Percentiles rank a stretch among this genome's conserved stretches.
Evolutionary conservation across 371 early-diverging fungal genomes (phyloP).

Genomic region (Rhizopus arrhizus): DNA sequence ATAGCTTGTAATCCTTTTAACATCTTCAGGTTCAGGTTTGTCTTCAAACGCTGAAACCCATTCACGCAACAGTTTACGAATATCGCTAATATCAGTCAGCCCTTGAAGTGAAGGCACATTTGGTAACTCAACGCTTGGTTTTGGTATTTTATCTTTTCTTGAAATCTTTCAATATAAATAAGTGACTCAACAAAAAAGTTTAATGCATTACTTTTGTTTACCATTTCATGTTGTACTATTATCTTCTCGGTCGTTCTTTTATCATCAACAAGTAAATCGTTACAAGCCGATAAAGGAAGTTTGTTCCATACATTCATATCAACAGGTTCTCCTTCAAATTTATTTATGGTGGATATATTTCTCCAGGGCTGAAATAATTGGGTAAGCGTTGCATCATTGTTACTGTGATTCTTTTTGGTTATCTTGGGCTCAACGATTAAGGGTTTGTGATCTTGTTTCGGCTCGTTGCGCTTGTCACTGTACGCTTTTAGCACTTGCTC

Average conservation of each 20-base stretch:
- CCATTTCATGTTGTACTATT: not conserved
- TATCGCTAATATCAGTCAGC: conserved; percentile 23
- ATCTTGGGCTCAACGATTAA: too few species aligned
- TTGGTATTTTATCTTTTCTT: not conserved
- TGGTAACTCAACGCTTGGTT: not conserved
- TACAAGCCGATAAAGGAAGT: conserved; percentile 26
- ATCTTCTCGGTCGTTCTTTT: not conserved
- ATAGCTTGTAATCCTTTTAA: conserved; percentile 26
- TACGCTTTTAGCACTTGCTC: conserved; percentile 47
- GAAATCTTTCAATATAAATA: not conserved
- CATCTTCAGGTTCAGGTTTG: conserved; percentile 46
- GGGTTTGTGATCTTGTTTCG: not conserved
- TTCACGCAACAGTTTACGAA: conserved; percentile 28
- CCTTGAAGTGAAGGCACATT: conserved; percentile 38
- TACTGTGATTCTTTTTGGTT: not conserved
- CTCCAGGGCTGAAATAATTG: conserved; percentile 1
- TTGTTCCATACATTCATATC: conserved; percentile 34
- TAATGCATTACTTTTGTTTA: not conserved
- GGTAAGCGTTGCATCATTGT: conserved; percentile 1
- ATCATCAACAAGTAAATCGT: not conserved
- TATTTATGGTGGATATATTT: not conserved
- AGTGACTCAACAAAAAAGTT: too few species aligned
- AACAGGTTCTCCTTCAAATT: not conserved
- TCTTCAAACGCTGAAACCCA: conserved; percentile 33
- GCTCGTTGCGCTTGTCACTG: conserved; percentile 9